Evolutionary conservation across 768 basidiomycete species (phyloP).

Genomic region (Tulasnella calospora): DNA sequence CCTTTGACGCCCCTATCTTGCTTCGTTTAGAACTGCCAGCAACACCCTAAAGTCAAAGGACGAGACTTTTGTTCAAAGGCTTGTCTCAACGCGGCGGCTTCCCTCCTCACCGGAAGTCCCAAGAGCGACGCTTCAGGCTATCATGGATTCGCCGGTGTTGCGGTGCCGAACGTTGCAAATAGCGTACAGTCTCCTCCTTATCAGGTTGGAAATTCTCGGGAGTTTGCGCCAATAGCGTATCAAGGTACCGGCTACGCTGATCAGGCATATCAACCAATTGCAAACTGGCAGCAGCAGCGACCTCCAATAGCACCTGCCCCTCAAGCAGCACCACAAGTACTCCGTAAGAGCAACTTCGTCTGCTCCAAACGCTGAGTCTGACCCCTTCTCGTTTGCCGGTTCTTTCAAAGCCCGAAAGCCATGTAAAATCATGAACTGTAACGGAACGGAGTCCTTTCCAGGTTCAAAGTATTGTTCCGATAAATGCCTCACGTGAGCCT

Average conservation of each 20-base stretch:
- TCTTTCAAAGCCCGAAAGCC: neutral
- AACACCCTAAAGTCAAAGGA: conserved; percentile 1
- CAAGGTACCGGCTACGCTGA: neutral
- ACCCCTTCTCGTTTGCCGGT: neutral
- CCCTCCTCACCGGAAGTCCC: neutral
- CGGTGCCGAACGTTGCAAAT: too few species aligned
- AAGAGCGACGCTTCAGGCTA: too few species aligned
- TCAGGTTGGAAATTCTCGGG: neutral
- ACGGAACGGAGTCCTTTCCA: neutral
- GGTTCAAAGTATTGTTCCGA: neutral
- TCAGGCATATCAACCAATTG: neutral
- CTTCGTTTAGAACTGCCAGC: neutral
- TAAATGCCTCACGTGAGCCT: neutral
- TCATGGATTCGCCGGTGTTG: too few species aligned
- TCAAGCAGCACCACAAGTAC: neutral
- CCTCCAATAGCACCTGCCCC: neutral
- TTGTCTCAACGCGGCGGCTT: neutral
- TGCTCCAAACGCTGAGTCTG: neutral
- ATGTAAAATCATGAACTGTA: neutral
- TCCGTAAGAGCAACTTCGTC: neutral
- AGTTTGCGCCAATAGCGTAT: neutral
- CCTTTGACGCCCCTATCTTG: too few species aligned
- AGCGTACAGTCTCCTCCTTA: neutral
- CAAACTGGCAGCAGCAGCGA: neutral
- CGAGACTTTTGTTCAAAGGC: neutral